phyloP scores from a whole-genome alignment of 148 eudicot species.

The Spergularia marina region DNA sequence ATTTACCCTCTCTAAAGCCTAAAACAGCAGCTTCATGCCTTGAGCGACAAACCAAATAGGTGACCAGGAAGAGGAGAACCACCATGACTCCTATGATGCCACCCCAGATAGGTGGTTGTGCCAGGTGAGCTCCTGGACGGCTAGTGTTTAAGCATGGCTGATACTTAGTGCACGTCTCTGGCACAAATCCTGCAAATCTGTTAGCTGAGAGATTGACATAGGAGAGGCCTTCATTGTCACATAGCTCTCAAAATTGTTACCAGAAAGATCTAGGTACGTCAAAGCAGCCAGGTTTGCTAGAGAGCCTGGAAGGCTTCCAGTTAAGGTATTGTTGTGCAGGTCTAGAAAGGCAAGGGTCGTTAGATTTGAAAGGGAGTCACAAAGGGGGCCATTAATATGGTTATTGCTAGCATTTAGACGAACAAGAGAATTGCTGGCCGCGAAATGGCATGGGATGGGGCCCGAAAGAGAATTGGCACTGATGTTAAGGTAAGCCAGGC shows the following conservation, averaged over 20 bases:
- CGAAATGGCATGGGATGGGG: constrained; percentile 40
- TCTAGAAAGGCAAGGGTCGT: constrained; percentile 71
- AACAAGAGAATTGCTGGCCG: constrained; percentile 46
- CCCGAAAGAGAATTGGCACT: constrained; percentile 74
- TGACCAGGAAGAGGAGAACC: constrained; percentile 36
- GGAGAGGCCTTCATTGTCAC: constrained; percentile 53
- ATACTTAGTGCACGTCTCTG: constrained; percentile 46
- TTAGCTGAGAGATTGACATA: constrained; percentile 63
- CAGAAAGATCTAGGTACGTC: constrained; percentile 85
- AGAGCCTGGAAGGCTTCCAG: constrained; percentile 57
- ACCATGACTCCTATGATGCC: constrained; percentile 37
- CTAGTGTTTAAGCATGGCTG: constrained; percentile 33
- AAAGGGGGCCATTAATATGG: constrained; percentile 53
- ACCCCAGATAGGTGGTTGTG: constrained; percentile 52
- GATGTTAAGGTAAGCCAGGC: constrained; percentile 58
- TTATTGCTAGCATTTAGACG: constrained; percentile 77
- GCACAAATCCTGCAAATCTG: constrained; percentile 50
- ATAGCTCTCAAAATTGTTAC: constrained; percentile 47
- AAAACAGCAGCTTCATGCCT: constrained; percentile 31
- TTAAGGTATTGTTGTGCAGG: constrained; percentile 63
- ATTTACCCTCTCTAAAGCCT: constrained; percentile 40
- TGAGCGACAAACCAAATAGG: constrained; percentile 41
- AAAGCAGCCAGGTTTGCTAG: constrained; percentile 59
- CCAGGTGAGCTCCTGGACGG: constrained; percentile 30
- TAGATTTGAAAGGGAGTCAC: constrained; percentile 56